phyloP scores from a whole-genome alignment of 2,329 filamentous ascomycete species.

The Penicillium sp. region DNA sequence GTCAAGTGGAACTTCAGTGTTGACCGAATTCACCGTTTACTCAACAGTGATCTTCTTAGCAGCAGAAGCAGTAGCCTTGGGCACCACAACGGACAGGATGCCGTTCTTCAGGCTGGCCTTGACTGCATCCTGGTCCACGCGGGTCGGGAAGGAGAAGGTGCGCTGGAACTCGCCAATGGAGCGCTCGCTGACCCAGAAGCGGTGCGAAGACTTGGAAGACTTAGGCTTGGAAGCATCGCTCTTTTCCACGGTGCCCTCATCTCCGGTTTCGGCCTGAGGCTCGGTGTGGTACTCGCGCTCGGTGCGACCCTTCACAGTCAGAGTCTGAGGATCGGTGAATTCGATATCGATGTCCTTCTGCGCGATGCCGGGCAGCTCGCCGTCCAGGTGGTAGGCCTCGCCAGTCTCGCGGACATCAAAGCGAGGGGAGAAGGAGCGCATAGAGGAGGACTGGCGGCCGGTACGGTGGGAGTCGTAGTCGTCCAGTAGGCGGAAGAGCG shows the following conservation, averaged over 20 bases:
- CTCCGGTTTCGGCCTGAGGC: slow-evolving; percentile 47
- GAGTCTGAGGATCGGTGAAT: slow-evolving; percentile 45
- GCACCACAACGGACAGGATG: slow-evolving; percentile 53
- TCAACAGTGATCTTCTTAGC: slow-evolving; percentile 54
- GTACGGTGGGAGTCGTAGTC: slow-evolving; percentile 40
- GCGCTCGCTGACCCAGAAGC: slow-evolving; percentile 58
- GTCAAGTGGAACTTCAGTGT: background rate
- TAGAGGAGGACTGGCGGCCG: slow-evolving; percentile 10
- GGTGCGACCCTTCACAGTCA: slow-evolving; percentile 43
- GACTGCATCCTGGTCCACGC: slow-evolving; percentile 57
- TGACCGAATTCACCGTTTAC: slow-evolving; percentile 32
- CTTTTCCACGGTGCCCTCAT: slow-evolving; percentile 23
- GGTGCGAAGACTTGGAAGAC: slow-evolving; percentile 36
- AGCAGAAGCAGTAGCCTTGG: slow-evolving; percentile 49
- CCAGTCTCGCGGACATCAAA: slow-evolving; percentile 47
- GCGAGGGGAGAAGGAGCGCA: slow-evolving; percentile 38
- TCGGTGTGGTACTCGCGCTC: slow-evolving; percentile 37
- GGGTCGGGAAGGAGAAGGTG: slow-evolving; percentile 54
- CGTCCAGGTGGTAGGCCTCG: slow-evolving; percentile 45
- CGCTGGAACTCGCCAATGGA: slow-evolving; percentile 56
- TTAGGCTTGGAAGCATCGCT: slow-evolving; percentile 31
- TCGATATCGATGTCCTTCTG: slow-evolving; percentile 46
- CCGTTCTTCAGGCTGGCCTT: slow-evolving; percentile 58
- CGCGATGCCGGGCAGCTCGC: slow-evolving; percentile 46
- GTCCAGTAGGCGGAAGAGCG: slow-evolving; percentile 46